Conservation (phyloP, 257 asterid genomes). For the Nicotiana noctiflora region DNA sequence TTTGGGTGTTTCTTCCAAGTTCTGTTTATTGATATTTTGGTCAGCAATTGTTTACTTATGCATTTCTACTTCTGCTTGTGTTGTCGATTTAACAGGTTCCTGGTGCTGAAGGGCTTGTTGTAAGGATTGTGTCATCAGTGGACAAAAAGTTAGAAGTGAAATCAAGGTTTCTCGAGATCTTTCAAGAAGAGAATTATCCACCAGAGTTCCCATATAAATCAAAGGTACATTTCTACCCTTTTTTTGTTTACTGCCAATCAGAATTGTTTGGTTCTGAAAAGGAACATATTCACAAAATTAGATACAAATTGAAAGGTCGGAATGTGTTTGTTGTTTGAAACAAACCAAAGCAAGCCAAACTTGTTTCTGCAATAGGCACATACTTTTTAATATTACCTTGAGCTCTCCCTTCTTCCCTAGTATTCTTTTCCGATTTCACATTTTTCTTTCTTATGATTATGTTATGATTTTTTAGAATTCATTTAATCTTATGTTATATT, state of each 20-base stretch:
- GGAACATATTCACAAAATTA: not conserved
- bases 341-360: not conserved
- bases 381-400: not conserved
- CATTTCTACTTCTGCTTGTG: not conserved
- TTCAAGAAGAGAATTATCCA: slow-evolving; percentile 86
- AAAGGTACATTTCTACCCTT: slow-evolving; percentile 41
- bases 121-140: slow-evolving; percentile 93
- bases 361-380: not conserved
- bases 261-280: not conserved
- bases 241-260: not conserved
- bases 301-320: not conserved
- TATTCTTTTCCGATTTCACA: not conserved
- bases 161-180: slow-evolving; percentile 83
- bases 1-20: not conserved
- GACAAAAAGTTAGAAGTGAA: slow-evolving; percentile 96
- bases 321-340: not conserved
- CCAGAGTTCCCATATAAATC: slow-evolving; percentile 81
- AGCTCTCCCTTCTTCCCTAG: not conserved
- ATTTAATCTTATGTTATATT: not conserved
- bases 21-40: not conserved
- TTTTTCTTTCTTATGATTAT: not conserved
- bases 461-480: not conserved
- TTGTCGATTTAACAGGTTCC: slow-evolving; percentile 48
- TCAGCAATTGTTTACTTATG: not conserved
- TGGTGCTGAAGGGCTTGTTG: slow-evolving; percentile 95